phyloP scores from a whole-genome alignment of 2,329 filamentous ascomycete species.

The Penicillium sp. region DNA sequence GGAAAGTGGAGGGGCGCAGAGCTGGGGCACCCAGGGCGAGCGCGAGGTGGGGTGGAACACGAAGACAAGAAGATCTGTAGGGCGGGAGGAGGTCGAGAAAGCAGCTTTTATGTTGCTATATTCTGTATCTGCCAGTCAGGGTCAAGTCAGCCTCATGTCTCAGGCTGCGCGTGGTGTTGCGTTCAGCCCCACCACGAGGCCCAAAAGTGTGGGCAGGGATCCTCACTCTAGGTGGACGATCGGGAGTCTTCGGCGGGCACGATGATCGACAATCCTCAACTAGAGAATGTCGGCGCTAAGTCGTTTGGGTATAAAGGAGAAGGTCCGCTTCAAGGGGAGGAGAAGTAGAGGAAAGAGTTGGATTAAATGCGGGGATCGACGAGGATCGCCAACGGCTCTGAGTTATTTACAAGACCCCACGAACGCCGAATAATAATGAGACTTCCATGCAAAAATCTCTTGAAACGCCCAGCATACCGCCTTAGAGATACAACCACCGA shows the following conservation, averaged over 20 bases:
- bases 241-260: not conserved
- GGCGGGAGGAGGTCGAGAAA: not conserved
- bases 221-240: not conserved
- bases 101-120: not conserved
- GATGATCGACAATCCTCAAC: not conserved
- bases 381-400: constrained; percentile 17
- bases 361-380: constrained; percentile 14
- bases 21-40: not conserved
- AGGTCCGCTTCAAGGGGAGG: not conserved
- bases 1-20: not conserved
- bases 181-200: constrained; percentile 14
- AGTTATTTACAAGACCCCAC: constrained; percentile 11
- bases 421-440: constrained; percentile 6
- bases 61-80: not conserved
- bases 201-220: not conserved
- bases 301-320: not conserved
- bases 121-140: constrained; percentile 15
- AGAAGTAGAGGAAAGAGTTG: not conserved
- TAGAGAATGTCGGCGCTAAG: too few relatives aligned
- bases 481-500: not conserved
- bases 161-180: constrained; percentile 3
- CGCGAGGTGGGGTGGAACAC: not conserved
- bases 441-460: constrained; percentile 6
- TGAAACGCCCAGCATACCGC: constrained; percentile 4
- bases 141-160: constrained; percentile 15